Percentiles rank a stretch among this genome's conserved stretches.
Conservation (phyloP, 2,329 filamentous ascomycete species). For the Nothopassalora personata region DNA sequence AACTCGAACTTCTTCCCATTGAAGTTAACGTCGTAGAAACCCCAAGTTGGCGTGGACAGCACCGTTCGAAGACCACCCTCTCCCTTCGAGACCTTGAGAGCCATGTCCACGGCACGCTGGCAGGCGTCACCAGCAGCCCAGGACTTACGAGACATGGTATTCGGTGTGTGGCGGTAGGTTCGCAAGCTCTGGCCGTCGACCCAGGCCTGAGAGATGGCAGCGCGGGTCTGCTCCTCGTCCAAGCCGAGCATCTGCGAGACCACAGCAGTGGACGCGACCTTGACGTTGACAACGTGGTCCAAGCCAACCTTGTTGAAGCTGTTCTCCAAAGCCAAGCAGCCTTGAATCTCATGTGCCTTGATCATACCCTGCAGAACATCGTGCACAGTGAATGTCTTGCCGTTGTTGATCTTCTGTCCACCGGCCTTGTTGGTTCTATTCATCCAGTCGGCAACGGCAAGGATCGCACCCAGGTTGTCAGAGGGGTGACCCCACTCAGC, state of each 20-base stretch:
- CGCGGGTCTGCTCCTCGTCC: slow-evolving; percentile 82
- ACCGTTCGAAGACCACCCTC: slow-evolving; percentile 89
- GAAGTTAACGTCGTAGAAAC: slow-evolving; percentile 98
- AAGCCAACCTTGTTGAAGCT: slow-evolving; percentile 98
- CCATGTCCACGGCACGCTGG: slow-evolving; percentile 94
- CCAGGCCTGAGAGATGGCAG: slow-evolving; percentile 95
- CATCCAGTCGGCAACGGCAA: slow-evolving; percentile 95
- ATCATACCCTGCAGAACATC: slow-evolving; percentile 91
- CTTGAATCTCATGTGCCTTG: slow-evolving; percentile 98
- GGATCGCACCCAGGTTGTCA: slow-evolving; percentile 94
- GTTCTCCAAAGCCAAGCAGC: slow-evolving; percentile 92
- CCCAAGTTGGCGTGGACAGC: slow-evolving; percentile 87
- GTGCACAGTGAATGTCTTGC: slow-evolving; percentile 78
- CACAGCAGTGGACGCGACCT: slow-evolving; percentile 91
- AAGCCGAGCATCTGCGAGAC: slow-evolving; percentile 93
- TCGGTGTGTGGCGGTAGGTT: slow-evolving; percentile 94
- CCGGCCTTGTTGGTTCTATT: slow-evolving; percentile 88
- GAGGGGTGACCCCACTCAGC: slow-evolving; percentile 99
- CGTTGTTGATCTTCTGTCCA: slow-evolving; percentile 59
- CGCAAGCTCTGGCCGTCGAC: slow-evolving; percentile 93
- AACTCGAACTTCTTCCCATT: slow-evolving; percentile 94
- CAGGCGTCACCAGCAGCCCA: slow-evolving; percentile 98
- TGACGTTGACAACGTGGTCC: slow-evolving; percentile 96
- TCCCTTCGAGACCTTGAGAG: slow-evolving; percentile 94
- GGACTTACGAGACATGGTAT: slow-evolving; percentile 99